Evolutionary conservation across 1,284 basidiomycete genomes (phyloP), one percentile per base, ranked within the genome.

Genomic region (Cutaneotrichosporon cyanovorans): DNA sequence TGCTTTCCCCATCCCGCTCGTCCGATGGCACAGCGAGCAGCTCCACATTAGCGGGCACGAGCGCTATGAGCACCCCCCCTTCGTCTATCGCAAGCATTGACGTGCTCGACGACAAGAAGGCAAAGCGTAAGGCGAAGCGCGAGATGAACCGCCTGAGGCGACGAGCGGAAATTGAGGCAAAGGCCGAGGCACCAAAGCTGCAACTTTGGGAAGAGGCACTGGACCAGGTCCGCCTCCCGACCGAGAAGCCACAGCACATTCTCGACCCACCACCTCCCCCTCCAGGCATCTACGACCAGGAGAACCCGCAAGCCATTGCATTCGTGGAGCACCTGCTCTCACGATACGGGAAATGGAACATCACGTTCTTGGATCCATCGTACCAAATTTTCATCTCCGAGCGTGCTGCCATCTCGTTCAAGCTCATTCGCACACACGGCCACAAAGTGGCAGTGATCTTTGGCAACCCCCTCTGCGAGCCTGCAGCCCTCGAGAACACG

Each of bases 11-110:
- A 7, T 28, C 25, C 12, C 25, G 25, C 8, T 28, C 25, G 7
- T 28, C 25, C 7, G 25, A 12, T 7, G 25, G 25, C 25, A 28
- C 25, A 12, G 25, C 25, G 7, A 28, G 25, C 12, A 28, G 25
- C 25, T 28, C 25, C 12, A 28, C 25, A 7, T 12, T 28, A 28
- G 23, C 16, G 7, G 47, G 48, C 48, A 48, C 52, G 28, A 74
- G 65, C n/a, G 80, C 77, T 8, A 92, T 82, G 53, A 93, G 69
- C 60, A 85, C 82, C 59, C 74, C 74, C 2, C 87, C 89, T 68
- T 95, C 90, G 57, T 86, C 83, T 2, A 92, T 28, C 12, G 25
- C 25, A 7, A 28, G 25, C 25, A 28, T 28, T 7, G 25, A 28
- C 12, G 25, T 12, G 7, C 25, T 28, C 25, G 25, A 28, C 25